A percentile compares a stretch with the other conserved stretches of the same genome.
Conservation (phyloP, 306 rosid species). For the Castanospermum australe region DNA sequence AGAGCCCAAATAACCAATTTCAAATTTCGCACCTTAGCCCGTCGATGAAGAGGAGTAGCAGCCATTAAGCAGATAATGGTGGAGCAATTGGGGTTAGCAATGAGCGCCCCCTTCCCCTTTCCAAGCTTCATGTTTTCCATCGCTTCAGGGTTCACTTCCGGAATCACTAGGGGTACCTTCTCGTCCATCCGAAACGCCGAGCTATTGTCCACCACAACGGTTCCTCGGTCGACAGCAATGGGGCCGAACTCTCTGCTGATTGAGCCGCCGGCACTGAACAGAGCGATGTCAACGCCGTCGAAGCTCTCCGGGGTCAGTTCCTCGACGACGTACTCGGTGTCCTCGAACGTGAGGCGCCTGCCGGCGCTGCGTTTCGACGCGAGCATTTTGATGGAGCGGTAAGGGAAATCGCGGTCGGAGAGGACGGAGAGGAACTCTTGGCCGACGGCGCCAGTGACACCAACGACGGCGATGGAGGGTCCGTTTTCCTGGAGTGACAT, state of each 20-base stretch:
- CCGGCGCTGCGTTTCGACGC: conserved; percentile 96
- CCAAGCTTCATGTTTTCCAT: conserved; percentile 71
- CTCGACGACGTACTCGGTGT: conserved; percentile 62
- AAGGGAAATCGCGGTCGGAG: conserved; percentile 90
- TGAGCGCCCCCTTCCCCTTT: conserved; percentile 75
- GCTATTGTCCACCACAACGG: conserved; percentile 88
- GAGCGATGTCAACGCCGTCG: conserved; percentile 81
- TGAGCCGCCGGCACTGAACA: conserved; percentile 96
- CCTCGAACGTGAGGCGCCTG: conserved; percentile 53
- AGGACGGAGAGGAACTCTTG: conserved; percentile 95
- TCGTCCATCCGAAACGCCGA: conserved; percentile 93
- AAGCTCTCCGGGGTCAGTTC: conserved; percentile 88
- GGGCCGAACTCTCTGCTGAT: conserved; percentile 87
- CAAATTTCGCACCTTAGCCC: conserved; percentile 56
- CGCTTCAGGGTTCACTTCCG: conserved; percentile 96
- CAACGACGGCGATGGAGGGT: conserved; percentile 86
- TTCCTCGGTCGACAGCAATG: conserved; percentile 74
- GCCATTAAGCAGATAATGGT: conserved; percentile 95
- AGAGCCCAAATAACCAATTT: not conserved
- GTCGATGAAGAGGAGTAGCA: conserved; percentile 94
- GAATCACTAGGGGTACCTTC: conserved; percentile 84
- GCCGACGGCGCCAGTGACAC: conserved; percentile 98
- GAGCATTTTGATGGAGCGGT: conserved; percentile 92
- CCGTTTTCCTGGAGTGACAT: conserved; percentile 76
- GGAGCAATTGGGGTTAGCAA: conserved; percentile 97